Evolutionary conservation across 768 basidiomycete genomes (phyloP).

Genomic region (Podaxis mareebaensis): DNA sequence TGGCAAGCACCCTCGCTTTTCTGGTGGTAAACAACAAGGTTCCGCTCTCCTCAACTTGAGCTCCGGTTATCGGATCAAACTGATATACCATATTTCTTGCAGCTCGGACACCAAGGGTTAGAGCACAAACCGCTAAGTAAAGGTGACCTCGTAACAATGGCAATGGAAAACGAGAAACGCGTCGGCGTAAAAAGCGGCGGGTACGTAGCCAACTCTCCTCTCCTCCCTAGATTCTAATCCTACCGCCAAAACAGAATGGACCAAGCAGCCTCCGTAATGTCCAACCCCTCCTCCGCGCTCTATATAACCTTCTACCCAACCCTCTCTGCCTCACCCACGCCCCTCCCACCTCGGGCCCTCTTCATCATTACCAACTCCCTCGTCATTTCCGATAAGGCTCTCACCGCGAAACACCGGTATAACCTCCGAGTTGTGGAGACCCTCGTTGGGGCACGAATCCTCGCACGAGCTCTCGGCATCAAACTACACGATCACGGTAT

Average conservation of each 20-base stretch:
- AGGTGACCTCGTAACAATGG: conserved; percentile 73
- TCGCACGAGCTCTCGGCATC: conserved; percentile 61
- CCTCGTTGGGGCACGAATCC: conserved; percentile 73
- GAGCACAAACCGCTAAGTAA: conserved; percentile 44
- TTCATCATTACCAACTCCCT: conserved; percentile 86
- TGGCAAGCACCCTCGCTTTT: conserved; percentile 81
- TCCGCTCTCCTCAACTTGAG: neutral
- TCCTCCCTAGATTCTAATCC: neutral
- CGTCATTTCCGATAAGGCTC: conserved; percentile 77
- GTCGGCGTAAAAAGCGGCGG: conserved; percentile 82
- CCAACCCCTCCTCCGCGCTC: conserved; percentile 65
- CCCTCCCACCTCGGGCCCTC: conserved; percentile 55
- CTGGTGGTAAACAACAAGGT: conserved; percentile 75
- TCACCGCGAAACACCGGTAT: conserved; percentile 75
- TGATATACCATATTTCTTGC: neutral
- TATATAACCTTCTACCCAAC: conserved; percentile 83
- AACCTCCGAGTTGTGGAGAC: conserved; percentile 94
- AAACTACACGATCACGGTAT: conserved; percentile 32
- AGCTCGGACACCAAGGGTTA: conserved; percentile 3
- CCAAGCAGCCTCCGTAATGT: conserved; percentile 87
- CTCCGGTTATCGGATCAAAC: neutral
- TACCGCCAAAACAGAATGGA: conserved; percentile 63
- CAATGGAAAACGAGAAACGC: conserved; percentile 82
- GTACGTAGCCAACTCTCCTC: conserved; percentile 36
- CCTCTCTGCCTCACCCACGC: conserved; percentile 65